Evolutionary conservation across 495 filamentous ascomycete species (phyloP).

Genomic region (Astrocystis sublimbata): DNA sequence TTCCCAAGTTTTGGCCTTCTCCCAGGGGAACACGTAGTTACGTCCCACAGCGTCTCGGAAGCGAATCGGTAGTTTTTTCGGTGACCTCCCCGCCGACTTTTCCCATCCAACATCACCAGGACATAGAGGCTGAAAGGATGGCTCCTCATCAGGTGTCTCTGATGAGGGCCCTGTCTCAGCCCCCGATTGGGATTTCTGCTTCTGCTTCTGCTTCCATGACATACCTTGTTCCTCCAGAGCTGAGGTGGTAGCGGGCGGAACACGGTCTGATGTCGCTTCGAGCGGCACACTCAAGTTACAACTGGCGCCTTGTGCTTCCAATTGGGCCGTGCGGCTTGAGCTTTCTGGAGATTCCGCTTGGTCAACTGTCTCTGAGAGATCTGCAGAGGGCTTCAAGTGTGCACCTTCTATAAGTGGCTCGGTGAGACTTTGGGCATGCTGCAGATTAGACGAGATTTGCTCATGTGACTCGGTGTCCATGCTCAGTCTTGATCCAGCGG

Average conservation of each 20-base stretch:
- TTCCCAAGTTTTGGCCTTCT: constrained; percentile 66
- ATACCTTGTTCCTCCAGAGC: constrained; percentile 1
- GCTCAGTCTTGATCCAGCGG: not conserved
- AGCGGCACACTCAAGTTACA: constrained; percentile 7
- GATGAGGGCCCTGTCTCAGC: constrained; percentile 6
- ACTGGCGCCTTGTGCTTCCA: not conserved
- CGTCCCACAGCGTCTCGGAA: constrained; percentile 68
- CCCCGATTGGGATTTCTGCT: constrained; percentile 21
- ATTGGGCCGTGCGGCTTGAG: not conserved
- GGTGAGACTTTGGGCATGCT: not conserved
- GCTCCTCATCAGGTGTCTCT: not conserved
- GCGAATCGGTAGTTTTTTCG: constrained; percentile 55
- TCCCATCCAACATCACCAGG: constrained; percentile 18
- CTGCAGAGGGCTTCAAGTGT: not conserved
- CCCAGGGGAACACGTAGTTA: constrained; percentile 65
- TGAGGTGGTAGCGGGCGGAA: not conserved
- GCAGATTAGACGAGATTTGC: not conserved
- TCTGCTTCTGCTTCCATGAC: constrained; percentile 20
- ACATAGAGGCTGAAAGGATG: not conserved
- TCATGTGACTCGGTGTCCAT: not conserved
- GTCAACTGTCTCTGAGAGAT: not conserved
- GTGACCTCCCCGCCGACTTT: constrained; percentile 28
- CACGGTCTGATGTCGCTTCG: not conserved
- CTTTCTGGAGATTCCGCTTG: not conserved
- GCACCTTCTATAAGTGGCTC: not conserved